Evolutionary conservation across 768 basidiomycete genomes (phyloP).

Genomic region (Podaxis rugospora): DNA sequence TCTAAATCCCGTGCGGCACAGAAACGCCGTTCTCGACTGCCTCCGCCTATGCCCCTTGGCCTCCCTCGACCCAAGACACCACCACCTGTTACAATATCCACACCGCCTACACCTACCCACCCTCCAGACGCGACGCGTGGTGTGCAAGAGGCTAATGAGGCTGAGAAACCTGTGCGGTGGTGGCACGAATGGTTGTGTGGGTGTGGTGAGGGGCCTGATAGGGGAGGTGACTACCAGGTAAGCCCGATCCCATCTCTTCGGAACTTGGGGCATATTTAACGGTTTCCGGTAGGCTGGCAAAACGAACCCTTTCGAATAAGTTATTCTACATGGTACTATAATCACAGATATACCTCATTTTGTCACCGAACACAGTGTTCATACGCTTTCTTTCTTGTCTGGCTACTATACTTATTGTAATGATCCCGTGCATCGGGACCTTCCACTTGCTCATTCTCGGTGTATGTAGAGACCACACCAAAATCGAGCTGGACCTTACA

Average conservation of each 20-base stretch:
- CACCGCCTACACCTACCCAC: slow-evolving; percentile 20
- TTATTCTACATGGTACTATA: not conserved
- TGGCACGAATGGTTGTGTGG: slow-evolving; percentile 89
- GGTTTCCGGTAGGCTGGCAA: slow-evolving; percentile 54
- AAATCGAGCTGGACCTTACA: not conserved
- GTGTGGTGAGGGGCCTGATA: slow-evolving; percentile 68
- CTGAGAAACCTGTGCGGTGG: slow-evolving; percentile 49
- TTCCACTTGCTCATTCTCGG: not conserved
- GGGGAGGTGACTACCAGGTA: slow-evolving; percentile 72
- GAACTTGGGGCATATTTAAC: not conserved
- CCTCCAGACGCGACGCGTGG: slow-evolving; percentile 16
- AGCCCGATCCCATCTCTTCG: slow-evolving; percentile 14
- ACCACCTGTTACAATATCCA: slow-evolving; percentile 30
- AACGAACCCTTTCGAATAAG: slow-evolving; percentile 61
- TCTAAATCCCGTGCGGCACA: not conserved
- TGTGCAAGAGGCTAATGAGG: slow-evolving; percentile 18
- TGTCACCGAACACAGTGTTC: not conserved
- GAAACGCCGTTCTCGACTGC: slow-evolving; percentile 19
- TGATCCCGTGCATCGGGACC: not conserved
- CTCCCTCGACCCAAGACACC: slow-evolving; percentile 43
- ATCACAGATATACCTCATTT: not conserved
- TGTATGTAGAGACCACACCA: not conserved
- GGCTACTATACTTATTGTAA: not conserved
- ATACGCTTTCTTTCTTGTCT: not conserved
- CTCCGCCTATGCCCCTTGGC: slow-evolving; percentile 54